Evolutionary conservation across 441 rosid genomes (phyloP), one percentile per base, ranked within the genome.

Genomic region (Populus hybrid): DNA sequence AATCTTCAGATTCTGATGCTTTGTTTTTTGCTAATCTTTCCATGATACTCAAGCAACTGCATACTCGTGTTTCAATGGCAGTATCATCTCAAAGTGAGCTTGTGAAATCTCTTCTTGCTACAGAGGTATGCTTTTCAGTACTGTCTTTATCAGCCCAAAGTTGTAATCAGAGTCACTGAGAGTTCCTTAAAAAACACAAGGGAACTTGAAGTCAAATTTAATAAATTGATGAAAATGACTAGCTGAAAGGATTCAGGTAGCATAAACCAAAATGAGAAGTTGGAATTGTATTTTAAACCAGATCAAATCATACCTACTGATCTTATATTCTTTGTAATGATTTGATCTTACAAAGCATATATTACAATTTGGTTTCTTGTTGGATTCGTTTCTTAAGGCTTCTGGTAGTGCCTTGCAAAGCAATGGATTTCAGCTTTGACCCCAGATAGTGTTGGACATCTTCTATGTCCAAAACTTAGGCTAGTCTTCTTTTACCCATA

Each of bases 21-120:
- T 54, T 21, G 9, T 40, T 36, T 8, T 59, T 18, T 26, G 61
- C 14, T 21, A 36, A 10, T 79, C 16, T 34, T 66, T 65, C 69
- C 9, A 38, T 21, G 63, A 42, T 74, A 57, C 12, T 83, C 38
- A 76, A 28, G 59, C 66, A 70, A 70, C 72, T 40, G 69, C 70
- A 77, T 80, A 64, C 69, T 78, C 80, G 14, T 77, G 24, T 77
- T 79, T 76, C 30, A 67, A 72, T 79, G 81, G 82, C 91, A 95
- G 99, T 85, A 57, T 93, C 99, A 73, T 78, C 93, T 77, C 88
- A 90, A 83, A 75, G 85, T n/a, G 97, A 94, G 80, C 94, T 93
- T 73, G 91, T 94, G 77, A 90, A 86, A 64, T 86, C 95, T 79
- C 98, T 95, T 82, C 99, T 95, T 73, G 87, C 86, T 67, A 87